These are phyloP conservation scores for Bruguiera sexangula DNA, from an alignment of 345 rosid species.

Conservation along the genomic window DNA sequence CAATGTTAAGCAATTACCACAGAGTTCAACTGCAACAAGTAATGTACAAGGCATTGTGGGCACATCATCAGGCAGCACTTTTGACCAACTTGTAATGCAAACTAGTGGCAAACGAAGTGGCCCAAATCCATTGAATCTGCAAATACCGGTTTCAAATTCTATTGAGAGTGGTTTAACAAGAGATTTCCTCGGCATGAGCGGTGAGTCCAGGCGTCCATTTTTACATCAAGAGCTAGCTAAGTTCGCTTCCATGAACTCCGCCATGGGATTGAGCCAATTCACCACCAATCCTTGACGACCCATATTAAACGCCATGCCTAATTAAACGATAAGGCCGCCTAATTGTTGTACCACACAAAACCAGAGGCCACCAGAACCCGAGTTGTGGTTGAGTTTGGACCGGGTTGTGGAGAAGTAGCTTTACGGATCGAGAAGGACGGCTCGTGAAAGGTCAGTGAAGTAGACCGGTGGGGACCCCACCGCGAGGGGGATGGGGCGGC, in stretches of 20 bases:
- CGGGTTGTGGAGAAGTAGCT: background rate
- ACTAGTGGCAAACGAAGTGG: conserved; percentile 19
- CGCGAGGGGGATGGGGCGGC: conserved; percentile 14
- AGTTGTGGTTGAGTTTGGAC: background rate
- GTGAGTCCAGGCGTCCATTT: conserved; percentile 45
- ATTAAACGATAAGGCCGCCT: background rate
- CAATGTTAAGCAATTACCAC: conserved; percentile 27
- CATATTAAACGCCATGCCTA: background rate
- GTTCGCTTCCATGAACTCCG: conserved; percentile 64
- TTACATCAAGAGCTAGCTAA: conserved; percentile 66
- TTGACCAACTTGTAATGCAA: conserved; percentile 37
- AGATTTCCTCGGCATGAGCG: conserved; percentile 77
- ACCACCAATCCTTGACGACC: conserved; percentile 19
- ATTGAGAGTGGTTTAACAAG: conserved; percentile 55
- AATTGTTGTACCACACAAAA: background rate
- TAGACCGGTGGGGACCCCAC: background rate
- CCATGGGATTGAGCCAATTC: conserved; percentile 49
- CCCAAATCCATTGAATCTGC: conserved; percentile 25
- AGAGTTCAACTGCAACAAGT: conserved; percentile 15
- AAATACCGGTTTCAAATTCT: conserved; percentile 28
- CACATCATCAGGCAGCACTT: conserved; percentile 18
- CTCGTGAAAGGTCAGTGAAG: conserved; percentile 32
- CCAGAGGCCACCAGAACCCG: background rate
- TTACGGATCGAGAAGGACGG: background rate
- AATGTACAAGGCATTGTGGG: conserved; percentile 13